phyloP scores from a whole-genome alignment of 1,284 basidiomycete genomes.

The Marasmius oreades region DNA sequence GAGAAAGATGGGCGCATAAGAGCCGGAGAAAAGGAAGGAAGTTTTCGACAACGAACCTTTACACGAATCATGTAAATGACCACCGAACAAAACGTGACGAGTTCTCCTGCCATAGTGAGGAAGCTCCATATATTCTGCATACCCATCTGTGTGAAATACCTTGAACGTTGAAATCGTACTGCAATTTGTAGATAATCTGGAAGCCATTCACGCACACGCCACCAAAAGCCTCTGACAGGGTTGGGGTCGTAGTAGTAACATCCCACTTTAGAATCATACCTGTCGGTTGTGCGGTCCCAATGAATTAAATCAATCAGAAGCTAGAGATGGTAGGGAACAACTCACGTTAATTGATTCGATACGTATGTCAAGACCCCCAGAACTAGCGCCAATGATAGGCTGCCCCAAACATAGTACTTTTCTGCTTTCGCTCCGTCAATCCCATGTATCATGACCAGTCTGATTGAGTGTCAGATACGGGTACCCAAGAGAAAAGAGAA shows the following conservation, averaged over 20 bases:
- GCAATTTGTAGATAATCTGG: neutral
- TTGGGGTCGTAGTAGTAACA: neutral
- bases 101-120: neutral
- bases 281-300: neutral
- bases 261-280: neutral
- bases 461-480: neutral
- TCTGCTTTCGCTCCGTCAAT: neutral
- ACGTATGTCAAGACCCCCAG: neutral
- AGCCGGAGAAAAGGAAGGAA: neutral
- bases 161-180: neutral
- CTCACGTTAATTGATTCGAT: neutral
- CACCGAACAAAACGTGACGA: neutral
- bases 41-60: neutral
- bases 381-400: neutral
- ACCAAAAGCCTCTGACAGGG: neutral
- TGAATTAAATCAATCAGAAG: neutral
- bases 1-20: too few species aligned
- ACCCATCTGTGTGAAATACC: neutral
- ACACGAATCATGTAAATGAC: neutral
- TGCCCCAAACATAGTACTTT: neutral
- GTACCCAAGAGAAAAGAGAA: too few species aligned
- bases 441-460: conserved; percentile 1
- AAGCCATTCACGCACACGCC: neutral
- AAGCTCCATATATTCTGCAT: neutral
- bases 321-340: neutral